Conservation (phyloP, 2,329 filamentous ascomycete species). For the Trichoderma sp. region DNA sequence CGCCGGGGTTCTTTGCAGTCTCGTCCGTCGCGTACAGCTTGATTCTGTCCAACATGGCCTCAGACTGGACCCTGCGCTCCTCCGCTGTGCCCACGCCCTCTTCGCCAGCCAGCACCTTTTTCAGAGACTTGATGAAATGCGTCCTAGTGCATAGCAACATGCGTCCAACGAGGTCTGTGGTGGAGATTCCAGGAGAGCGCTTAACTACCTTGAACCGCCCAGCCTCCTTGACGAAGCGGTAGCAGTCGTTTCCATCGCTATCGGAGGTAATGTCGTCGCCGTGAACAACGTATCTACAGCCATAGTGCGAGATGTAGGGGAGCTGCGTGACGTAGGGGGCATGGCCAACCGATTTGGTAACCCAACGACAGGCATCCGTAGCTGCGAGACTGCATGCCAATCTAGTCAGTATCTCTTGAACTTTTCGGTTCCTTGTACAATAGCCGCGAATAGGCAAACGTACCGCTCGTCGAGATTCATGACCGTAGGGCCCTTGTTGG, state of each 20-base stretch:
- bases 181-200: slow-evolving; percentile 93
- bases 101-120: slow-evolving; percentile 67
- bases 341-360: slow-evolving; percentile 77
- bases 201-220: slow-evolving; percentile 96
- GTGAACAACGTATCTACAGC: slow-evolving; percentile 94
- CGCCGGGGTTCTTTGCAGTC: slow-evolving; percentile 75
- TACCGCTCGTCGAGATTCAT: slow-evolving; percentile 91
- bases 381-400: slow-evolving; percentile 70
- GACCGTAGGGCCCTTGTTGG: slow-evolving; percentile 97
- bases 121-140: slow-evolving; percentile 86
- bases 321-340: slow-evolving; percentile 95
- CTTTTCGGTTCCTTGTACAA: background rate
- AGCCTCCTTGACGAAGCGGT: slow-evolving; percentile 94
- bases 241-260: slow-evolving; percentile 91
- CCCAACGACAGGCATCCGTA: slow-evolving; percentile 94
- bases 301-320: slow-evolving; percentile 92
- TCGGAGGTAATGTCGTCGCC: slow-evolving; percentile 98
- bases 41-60: slow-evolving; percentile 76
- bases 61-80: slow-evolving; percentile 66
- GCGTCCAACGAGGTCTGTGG: slow-evolving; percentile 94
- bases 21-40: slow-evolving; percentile 86
- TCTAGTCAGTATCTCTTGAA: slow-evolving; percentile 13
- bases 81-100: slow-evolving; percentile 72
- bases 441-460: slow-evolving; percentile 27
- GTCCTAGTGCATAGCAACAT: slow-evolving; percentile 96